Conservation (phyloP, 768 basidiomycete species). For the Daedalea quercina region DNA sequence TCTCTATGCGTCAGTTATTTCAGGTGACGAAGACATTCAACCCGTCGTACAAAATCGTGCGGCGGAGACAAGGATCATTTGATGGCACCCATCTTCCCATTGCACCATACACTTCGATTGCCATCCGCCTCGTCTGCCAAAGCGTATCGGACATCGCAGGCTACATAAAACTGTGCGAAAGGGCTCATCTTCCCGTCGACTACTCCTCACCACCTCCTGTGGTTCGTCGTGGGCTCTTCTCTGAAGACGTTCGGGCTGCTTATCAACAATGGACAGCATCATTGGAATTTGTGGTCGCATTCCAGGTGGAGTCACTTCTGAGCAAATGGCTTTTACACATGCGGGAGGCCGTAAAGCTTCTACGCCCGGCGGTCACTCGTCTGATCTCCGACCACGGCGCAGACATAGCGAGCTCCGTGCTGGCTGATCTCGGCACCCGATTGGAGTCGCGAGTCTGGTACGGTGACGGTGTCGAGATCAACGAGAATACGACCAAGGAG, state of each 20-base stretch:
- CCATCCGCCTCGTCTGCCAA: constrained; percentile 43
- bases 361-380: constrained; percentile 29
- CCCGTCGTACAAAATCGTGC: too few relatives aligned
- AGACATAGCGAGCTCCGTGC: constrained; percentile 30
- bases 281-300: constrained; percentile 48
- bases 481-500: constrained; percentile 2
- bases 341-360: constrained; percentile 36
- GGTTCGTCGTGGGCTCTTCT: constrained; percentile 40
- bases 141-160: constrained; percentile 24
- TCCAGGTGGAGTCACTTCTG: constrained; percentile 46
- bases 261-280: constrained; percentile 28
- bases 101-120: constrained; percentile 45
- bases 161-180: constrained; percentile 33
- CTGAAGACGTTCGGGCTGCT: constrained; percentile 23
- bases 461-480: constrained; percentile 6
- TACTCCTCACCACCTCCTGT: constrained; percentile 32
- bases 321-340: constrained; percentile 37
- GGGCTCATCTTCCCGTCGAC: constrained; percentile 27
- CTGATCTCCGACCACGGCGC: constrained; percentile 26
- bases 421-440: constrained; percentile 31
- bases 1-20: too few relatives aligned
- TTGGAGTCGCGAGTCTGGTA: constrained; percentile 17
- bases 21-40: too few relatives aligned
- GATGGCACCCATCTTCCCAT: constrained; percentile 33
- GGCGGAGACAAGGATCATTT: constrained; percentile 33